These are phyloP conservation scores for Lentinula lateritia DNA, from an alignment of 768 basidiomycete species.

Conservation along the genomic window DNA sequence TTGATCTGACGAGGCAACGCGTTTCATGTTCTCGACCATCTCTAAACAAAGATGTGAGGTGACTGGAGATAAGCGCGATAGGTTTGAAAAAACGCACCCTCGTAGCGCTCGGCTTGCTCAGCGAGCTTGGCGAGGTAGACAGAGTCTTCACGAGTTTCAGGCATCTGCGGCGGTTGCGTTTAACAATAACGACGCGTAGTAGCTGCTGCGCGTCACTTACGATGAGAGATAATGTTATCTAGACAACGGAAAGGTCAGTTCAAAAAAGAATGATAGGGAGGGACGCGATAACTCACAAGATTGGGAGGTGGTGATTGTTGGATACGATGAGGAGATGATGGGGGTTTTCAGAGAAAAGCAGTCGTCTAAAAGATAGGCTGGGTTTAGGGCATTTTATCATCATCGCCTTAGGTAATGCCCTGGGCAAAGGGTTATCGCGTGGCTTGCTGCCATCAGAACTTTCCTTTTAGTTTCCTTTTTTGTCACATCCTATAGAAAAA, in stretches of 20 bases:
- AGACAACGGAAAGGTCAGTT: background rate
- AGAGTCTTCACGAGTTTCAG: slow-evolving; percentile 88
- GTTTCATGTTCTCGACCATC: slow-evolving; percentile 99
- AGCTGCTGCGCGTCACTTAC: slow-evolving; percentile 8
- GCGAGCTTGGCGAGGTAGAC: slow-evolving; percentile 99
- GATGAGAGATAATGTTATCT: slow-evolving; percentile 2
- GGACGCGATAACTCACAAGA: background rate
- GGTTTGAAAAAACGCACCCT: slow-evolving; percentile 50
- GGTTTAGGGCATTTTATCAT: background rate
- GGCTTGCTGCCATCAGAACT: background rate
- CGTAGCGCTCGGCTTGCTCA: slow-evolving; percentile 99
- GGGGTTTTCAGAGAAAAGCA: slow-evolving; percentile 5
- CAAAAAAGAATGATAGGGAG: background rate
- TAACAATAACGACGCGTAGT: slow-evolving; percentile 7
- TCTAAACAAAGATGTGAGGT: slow-evolving; percentile 35
- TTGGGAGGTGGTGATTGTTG: background rate
- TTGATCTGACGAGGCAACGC: slow-evolving; percentile 94
- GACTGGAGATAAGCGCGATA: slow-evolving; percentile 12
- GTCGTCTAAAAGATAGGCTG: background rate
- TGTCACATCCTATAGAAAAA: no score
- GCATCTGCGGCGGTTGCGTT: slow-evolving; percentile 45
- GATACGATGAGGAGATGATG: slow-evolving; percentile 6
- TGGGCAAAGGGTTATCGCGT: background rate
- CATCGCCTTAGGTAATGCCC: background rate
- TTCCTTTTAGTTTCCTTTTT: background rate